Evolutionary conservation across 1,139 yeast species (phyloP).

Genomic region (Nakaseomyces nivariensis): DNA sequence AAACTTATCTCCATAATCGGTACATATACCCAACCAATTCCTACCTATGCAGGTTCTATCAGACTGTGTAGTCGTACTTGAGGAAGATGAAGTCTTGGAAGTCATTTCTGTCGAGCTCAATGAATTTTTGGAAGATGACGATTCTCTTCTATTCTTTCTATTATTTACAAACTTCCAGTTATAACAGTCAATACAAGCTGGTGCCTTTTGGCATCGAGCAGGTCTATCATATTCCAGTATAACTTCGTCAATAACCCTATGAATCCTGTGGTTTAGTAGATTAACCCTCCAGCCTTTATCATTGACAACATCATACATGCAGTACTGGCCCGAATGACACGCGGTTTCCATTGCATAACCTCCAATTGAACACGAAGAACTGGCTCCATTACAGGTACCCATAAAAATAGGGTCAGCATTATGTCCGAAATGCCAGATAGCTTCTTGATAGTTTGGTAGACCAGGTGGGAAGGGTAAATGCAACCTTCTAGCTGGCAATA

Average conservation of each 20-base stretch:
- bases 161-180: constrained; percentile 62
- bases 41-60: constrained; percentile 27
- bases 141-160: constrained; percentile 35
- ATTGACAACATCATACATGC: constrained; percentile 81
- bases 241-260: constrained; percentile 80
- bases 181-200: constrained; percentile 81
- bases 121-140: constrained; percentile 17
- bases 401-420: constrained; percentile 94
- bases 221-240: constrained; percentile 64
- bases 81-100: constrained; percentile 4
- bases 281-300: constrained; percentile 91
- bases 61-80: constrained; percentile 11
- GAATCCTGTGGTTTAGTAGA: constrained; percentile 79
- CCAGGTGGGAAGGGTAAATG: constrained; percentile 95
- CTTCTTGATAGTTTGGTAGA: constrained; percentile 64
- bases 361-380: constrained; percentile 79
- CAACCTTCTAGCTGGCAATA: constrained; percentile 68
- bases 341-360: constrained; percentile 97
- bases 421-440: constrained; percentile 92
- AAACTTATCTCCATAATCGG: constrained; percentile 14
- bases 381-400: constrained; percentile 96
- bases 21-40: constrained; percentile 31
- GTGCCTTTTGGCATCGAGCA: constrained; percentile 62
- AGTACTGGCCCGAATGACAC: constrained; percentile 85
- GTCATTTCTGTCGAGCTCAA: constrained; percentile 16